phyloP scores from a whole-genome alignment of 257 asterid species.

The Leptodermis oblonga region DNA sequence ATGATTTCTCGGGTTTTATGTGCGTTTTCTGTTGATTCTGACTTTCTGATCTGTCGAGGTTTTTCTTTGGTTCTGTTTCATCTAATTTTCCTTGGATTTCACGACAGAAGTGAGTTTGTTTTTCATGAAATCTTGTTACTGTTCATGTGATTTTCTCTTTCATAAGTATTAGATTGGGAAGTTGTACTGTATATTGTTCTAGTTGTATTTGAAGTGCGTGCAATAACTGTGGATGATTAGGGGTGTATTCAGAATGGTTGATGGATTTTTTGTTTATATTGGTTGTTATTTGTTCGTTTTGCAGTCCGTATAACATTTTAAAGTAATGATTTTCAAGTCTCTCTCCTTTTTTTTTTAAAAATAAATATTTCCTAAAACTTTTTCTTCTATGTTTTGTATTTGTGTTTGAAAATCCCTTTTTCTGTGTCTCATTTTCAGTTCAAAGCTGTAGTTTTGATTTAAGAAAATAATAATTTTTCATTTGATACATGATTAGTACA shows the following conservation, averaged over 20 bases:
- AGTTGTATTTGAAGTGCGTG: neutral
- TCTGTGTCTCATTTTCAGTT: neutral
- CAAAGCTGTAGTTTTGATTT: neutral
- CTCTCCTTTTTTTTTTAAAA: neutral
- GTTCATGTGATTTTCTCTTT: neutral
- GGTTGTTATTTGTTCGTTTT: slow-evolving; percentile 1
- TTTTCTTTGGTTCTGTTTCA: neutral
- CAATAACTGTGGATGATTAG: neutral
- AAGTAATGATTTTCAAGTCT: neutral
- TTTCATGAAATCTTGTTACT: neutral
- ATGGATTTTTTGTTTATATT: slow-evolving; percentile 7
- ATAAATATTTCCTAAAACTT: neutral
- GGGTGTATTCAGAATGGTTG: too few relatives aligned
- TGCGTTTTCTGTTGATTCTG: neutral
- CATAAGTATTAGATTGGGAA: neutral
- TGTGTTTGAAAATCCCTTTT: neutral
- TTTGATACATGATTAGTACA: neutral
- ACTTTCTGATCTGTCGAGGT: neutral
- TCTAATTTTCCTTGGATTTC: neutral
- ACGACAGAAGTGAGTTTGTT: neutral
- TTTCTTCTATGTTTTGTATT: neutral
- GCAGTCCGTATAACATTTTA: neutral
- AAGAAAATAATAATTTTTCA: neutral
- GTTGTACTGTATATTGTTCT: neutral
- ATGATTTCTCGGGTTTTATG: neutral